Evolutionary conservation across 768 basidiomycete species (phyloP).

Genomic region (Boletus pseudo-olivaceus): DNA sequence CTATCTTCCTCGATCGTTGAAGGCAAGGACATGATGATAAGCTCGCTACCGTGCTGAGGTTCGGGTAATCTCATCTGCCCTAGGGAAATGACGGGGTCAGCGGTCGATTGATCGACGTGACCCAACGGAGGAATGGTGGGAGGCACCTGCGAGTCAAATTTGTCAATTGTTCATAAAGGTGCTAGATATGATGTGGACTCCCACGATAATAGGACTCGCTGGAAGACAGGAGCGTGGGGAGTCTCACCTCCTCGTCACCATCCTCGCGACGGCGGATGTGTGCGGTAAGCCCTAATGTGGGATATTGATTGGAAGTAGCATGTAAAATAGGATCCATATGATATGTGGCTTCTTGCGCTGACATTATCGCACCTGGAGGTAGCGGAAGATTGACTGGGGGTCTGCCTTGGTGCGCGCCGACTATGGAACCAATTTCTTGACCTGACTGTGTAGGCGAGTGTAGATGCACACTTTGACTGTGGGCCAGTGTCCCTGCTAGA

Average conservation of each 20-base stretch:
- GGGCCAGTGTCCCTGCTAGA: conserved; percentile 7
- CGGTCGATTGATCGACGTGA: not conserved
- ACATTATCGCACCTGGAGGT: not conserved
- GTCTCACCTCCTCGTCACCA: not conserved
- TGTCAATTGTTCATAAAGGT: not conserved
- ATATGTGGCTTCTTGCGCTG: not conserved
- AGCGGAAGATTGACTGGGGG: no score
- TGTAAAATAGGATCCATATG: not conserved
- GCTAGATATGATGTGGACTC: not conserved
- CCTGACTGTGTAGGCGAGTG: no score
- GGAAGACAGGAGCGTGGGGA: not conserved
- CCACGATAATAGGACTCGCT: not conserved
- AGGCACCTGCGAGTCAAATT: not conserved
- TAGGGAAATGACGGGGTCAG: no score
- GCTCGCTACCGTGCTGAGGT: not conserved
- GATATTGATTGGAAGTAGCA: not conserved
- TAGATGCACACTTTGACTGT: not conserved
- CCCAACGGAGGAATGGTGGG: not conserved
- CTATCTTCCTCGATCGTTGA: not conserved
- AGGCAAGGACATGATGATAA: not conserved
- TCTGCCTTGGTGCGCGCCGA: no score
- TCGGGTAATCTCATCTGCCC: not conserved
- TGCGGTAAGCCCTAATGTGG: not conserved
- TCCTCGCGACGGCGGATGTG: not conserved
- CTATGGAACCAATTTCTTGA: no score